Evolutionary conservation across 495 filamentous ascomycete genomes (phyloP).

Genomic region (Acidiella bohemica): DNA sequence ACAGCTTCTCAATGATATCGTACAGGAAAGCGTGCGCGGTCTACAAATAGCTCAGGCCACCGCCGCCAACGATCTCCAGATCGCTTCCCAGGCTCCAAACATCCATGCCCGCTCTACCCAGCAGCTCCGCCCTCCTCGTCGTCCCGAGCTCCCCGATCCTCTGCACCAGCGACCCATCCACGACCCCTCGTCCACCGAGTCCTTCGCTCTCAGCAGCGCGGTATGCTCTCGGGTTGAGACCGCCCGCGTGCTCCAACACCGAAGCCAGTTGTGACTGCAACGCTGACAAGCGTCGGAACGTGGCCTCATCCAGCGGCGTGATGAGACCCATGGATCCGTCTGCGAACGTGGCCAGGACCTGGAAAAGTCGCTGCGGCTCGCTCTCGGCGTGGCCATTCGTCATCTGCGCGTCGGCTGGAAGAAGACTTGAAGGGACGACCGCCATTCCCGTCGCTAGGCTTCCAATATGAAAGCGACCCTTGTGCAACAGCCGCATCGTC

Average conservation of each 20-base stretch:
- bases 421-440: slow-evolving; percentile 52
- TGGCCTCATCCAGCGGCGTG: slow-evolving; percentile 60
- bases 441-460: slow-evolving; percentile 60
- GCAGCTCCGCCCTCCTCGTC: slow-evolving; percentile 55
- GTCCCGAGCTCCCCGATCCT: slow-evolving; percentile 59
- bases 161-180: slow-evolving; percentile 48
- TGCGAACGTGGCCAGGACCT: slow-evolving; percentile 55
- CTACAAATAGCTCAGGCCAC: slow-evolving; percentile 39
- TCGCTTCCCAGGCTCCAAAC: slow-evolving; percentile 45
- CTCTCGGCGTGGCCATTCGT: slow-evolving; percentile 24
- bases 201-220: slow-evolving; percentile 38
- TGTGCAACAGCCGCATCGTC: slow-evolving; percentile 73
- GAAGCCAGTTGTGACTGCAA: slow-evolving; percentile 66
- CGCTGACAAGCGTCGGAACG: slow-evolving; percentile 72
- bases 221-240: slow-evolving; percentile 70
- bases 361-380: slow-evolving; percentile 34
- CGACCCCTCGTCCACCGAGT: slow-evolving; percentile 38
- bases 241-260: slow-evolving; percentile 59
- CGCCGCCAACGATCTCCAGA: slow-evolving; percentile 47
- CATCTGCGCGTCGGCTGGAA: slow-evolving; percentile 4
- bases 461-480: slow-evolving; percentile 74
- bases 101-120: slow-evolving; percentile 34
- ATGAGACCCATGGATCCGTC: slow-evolving; percentile 67
- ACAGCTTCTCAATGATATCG: too few relatives aligned
- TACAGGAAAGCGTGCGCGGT: too few relatives aligned